Percentiles rank a stretch among this genome's conserved stretches.
These are phyloP conservation scores for Albatrellus ellisii DNA, from an alignment of 768 basidiomycete genomes.

Conservation along the genomic window DNA sequence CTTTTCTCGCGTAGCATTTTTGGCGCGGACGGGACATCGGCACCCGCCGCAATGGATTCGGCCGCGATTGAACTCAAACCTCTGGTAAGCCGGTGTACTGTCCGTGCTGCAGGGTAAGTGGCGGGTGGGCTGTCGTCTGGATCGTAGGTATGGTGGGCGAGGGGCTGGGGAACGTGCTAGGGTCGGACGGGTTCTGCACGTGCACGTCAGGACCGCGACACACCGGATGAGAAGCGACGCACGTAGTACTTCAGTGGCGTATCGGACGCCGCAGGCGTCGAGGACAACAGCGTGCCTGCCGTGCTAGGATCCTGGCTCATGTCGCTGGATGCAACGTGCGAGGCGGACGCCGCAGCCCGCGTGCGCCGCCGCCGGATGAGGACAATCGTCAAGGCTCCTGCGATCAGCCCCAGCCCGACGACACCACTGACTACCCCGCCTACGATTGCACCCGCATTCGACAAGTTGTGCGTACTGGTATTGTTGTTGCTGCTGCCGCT, in stretches of 20 bases:
- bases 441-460: conserved; percentile 42
- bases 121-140: conserved; percentile 3
- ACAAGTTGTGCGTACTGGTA: background rate
- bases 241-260: conserved; percentile 9
- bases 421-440: conserved; percentile 52
- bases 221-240: background rate
- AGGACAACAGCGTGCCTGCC: background rate
- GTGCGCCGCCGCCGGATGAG: conserved; percentile 24
- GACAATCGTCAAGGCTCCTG: conserved; percentile 17
- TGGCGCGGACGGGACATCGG: no score
- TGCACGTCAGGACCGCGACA: background rate
- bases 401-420: conserved; percentile 31
- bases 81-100: conserved; percentile 10
- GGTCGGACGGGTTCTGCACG: conserved; percentile 13
- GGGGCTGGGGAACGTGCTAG: conserved; percentile 10
- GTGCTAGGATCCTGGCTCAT: conserved; percentile 1
- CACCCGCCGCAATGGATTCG: no score
- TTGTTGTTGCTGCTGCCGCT: background rate
- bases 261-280: background rate
- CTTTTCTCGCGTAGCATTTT: no score
- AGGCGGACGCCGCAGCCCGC: background rate
- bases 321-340: no score
- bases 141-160: conserved; percentile 7
- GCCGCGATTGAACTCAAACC: no score
- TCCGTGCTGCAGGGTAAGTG: conserved; percentile 2